Evolutionary conservation across 257 asterid genomes (phyloP), one percentile per base, ranked within the genome.

Genomic region (Rhazya stricta): DNA sequence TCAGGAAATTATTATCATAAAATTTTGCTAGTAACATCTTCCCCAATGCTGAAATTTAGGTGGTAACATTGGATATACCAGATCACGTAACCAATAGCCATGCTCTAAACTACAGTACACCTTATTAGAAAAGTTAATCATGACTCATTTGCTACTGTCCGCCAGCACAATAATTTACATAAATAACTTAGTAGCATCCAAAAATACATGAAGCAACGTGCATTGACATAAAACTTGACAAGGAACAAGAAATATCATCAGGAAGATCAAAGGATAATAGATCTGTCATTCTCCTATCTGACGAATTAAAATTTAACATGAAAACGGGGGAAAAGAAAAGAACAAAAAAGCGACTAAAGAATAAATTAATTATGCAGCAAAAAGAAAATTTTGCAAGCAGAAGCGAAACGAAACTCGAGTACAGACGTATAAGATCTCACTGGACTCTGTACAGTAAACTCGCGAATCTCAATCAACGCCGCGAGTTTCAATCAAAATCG

Each of bases 351-450:
- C 2, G 27, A 57, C 18, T 2, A 25, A 10, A 25, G 23, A 57
- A 27, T 57, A 34, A 63, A 63, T 34, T 23, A 63, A 63, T 34
- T 63, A 8, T 1, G 69, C 9, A 9, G 9, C 9, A 3, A n/a
- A 25, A 9, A 18, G 9, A 30, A 46, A 0, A 23, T 54, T 25
- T 8, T 34, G n/a, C 9, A 69, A 60, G 48, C 9, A 46, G 39
- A 61, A 36, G 3, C 42, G 1, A 34, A 71, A 19, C 18, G 29
- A 25, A 70, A 71, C 8, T 48, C 36, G 13, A 77, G 65, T 30
- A 19, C 13, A 77, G 48, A 37, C 27, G 67, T 11, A 9, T 45
- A 25, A 60, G 80, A 77, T 77, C 80, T 70, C 76, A 69, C 23
- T 46, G 23, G 12, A 51, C 36, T 10, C 18, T n/a, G 32, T n/a